These are phyloP conservation scores for Beauveria australis DNA, from an alignment of 2,329 filamentous ascomycete species.

Conservation along the genomic window DNA sequence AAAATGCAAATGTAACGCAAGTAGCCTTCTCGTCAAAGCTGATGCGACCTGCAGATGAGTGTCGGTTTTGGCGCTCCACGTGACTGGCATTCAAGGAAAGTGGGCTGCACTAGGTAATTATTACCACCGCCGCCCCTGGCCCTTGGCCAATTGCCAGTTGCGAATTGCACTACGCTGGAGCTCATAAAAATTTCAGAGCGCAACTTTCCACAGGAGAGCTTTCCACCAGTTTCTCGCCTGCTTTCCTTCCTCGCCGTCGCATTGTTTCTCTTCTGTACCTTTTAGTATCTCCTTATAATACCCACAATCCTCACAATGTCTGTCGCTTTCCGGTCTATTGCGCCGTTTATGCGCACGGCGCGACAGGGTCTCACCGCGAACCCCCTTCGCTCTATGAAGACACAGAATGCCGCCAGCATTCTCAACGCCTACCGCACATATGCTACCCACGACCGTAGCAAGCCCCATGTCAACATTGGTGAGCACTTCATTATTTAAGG, in stretches of 20 bases:
- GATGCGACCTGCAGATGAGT: not conserved
- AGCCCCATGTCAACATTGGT: constrained; percentile 99
- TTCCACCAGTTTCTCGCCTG: constrained; percentile 11
- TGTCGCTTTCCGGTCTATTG: constrained; percentile 67
- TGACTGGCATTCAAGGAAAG: constrained; percentile 3
- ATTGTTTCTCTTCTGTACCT: constrained; percentile 20
- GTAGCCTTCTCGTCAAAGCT: not conserved
- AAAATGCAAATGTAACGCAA: not conserved
- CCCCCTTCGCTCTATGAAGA: constrained; percentile 64
- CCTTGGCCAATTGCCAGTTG: constrained; percentile 7
- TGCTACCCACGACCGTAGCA: constrained; percentile 73
- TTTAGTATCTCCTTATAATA: constrained; percentile 18
- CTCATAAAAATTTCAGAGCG: constrained; percentile 30
- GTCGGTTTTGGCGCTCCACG: constrained; percentile 3
- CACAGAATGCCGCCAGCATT: constrained; percentile 54
- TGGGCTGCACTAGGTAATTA: not conserved
- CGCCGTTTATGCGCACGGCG: constrained; percentile 75
- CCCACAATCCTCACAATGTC: constrained; percentile 55
- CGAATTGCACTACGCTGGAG: constrained; percentile 15
- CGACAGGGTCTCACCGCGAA: constrained; percentile 66
- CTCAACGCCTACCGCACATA: constrained; percentile 59
- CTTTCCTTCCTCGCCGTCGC: constrained; percentile 14
- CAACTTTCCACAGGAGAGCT: constrained; percentile 18
- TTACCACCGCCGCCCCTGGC: not conserved
- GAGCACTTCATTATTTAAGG: constrained; percentile 16